Conservation (phyloP, 768 basidiomycete genomes). For the Mycena pura region DNA sequence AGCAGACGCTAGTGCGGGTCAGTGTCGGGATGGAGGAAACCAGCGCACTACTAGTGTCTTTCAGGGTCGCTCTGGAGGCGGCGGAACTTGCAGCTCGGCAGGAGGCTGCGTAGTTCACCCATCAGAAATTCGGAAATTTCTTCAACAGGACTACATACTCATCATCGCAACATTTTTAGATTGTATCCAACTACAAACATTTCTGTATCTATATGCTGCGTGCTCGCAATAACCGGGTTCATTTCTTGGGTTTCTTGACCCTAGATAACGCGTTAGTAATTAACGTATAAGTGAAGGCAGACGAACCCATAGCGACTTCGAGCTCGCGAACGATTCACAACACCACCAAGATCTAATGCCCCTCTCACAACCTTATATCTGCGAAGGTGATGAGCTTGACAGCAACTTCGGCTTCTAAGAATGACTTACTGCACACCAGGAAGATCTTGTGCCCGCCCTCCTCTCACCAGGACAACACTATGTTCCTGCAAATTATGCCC, state of each 20-base stretch:
- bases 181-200: slow-evolving; percentile 53
- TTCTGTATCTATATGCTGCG: slow-evolving; percentile 19
- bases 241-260: slow-evolving; percentile 90
- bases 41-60: slow-evolving; percentile 59
- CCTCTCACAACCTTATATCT: slow-evolving; percentile 98
- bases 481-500: slow-evolving; percentile 99
- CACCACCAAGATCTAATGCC: slow-evolving; percentile 88
- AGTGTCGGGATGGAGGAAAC: slow-evolving; percentile 90
- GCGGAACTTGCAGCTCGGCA: slow-evolving; percentile 55
- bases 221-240: slow-evolving; percentile 25
- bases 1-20: slow-evolving; percentile 81
- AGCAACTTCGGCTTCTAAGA: too few relatives aligned
- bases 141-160: slow-evolving; percentile 48
- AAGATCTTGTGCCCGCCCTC: slow-evolving; percentile 96
- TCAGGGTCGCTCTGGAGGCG: slow-evolving; percentile 71
- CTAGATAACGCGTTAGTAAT: slow-evolving; percentile 30
- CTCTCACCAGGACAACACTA: slow-evolving; percentile 92
- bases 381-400: slow-evolving; percentile 13
- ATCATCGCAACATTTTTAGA: slow-evolving; percentile 28
- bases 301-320: slow-evolving; percentile 93
- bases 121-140: slow-evolving; percentile 22
- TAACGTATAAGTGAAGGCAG: not conserved
- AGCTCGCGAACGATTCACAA: slow-evolving; percentile 79
- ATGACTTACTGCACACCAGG: slow-evolving; percentile 90
- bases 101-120: not conserved